Conservation (phyloP, 257 asterid genomes). For the Nicotiana undulata region DNA sequence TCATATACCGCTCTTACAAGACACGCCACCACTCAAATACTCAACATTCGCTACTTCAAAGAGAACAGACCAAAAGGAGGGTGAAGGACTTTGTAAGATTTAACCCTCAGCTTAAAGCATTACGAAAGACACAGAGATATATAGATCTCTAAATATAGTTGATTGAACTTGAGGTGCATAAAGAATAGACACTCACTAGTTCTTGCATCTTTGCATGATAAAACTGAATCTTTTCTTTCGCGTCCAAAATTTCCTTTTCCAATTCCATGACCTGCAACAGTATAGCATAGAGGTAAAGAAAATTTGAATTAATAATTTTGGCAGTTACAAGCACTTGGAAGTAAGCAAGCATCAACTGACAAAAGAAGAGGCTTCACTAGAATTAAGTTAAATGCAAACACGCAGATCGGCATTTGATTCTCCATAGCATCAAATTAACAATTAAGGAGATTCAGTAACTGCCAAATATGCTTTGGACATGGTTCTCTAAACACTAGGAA, state of each 20-base stretch:
- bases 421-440: slow-evolving; percentile 5
- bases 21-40: too few relatives aligned
- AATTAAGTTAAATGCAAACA: background rate
- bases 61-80: too few relatives aligned
- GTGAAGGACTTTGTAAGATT: too few relatives aligned
- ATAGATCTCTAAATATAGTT: background rate
- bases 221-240: slow-evolving; percentile 81
- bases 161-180: background rate
- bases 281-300: background rate
- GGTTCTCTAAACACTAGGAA: background rate
- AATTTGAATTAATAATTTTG: background rate
- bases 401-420: background rate
- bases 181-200: slow-evolving; percentile 54
- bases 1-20: too few relatives aligned
- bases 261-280: slow-evolving; percentile 72
- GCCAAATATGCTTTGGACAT: background rate
- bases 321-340: background rate
- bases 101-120: too few relatives aligned
- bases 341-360: background rate
- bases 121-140: background rate
- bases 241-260: slow-evolving; percentile 89
- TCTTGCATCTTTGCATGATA: slow-evolving; percentile 94
- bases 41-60: too few relatives aligned
- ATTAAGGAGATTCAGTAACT: background rate
- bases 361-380: slow-evolving; percentile 3